Conservation (phyloP, 495 filamentous ascomycete genomes). For the Aspergillus wentii region DNA sequence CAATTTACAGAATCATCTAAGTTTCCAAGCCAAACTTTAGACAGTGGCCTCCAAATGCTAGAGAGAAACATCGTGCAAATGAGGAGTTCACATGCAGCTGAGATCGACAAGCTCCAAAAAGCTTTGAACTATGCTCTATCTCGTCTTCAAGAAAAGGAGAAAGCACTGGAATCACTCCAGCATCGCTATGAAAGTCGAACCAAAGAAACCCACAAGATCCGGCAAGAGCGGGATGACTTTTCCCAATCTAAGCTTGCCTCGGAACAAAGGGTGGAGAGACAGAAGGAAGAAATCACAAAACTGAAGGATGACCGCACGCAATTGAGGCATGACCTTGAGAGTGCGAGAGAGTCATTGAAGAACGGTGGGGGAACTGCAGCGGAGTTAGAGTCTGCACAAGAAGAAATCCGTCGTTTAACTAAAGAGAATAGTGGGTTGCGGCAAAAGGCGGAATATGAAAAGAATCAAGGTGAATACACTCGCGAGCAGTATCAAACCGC, state of each 20-base stretch:
- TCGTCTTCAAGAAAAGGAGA: slow-evolving; percentile 23
- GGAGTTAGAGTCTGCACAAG: slow-evolving; percentile 41
- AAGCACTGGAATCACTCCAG: slow-evolving; percentile 26
- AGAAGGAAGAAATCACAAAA: slow-evolving; percentile 36
- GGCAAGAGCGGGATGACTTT: slow-evolving; percentile 30
- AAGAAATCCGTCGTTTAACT: slow-evolving; percentile 37
- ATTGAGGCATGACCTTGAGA: slow-evolving; percentile 45
- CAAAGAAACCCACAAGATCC: slow-evolving; percentile 30
- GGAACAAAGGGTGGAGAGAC: slow-evolving; percentile 33
- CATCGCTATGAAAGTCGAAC: slow-evolving; percentile 42
- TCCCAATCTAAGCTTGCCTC: slow-evolving; percentile 14
- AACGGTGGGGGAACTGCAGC: slow-evolving; percentile 45
- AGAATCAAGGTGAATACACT: slow-evolving; percentile 53
- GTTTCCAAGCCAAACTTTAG: slow-evolving; percentile 25
- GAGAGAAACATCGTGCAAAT: slow-evolving; percentile 34
- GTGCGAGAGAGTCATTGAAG: slow-evolving; percentile 42
- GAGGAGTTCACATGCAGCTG: slow-evolving; percentile 22
- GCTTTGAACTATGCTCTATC: slow-evolving; percentile 14
- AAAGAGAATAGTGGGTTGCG: slow-evolving; percentile 38
- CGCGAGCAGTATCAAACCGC: slow-evolving; percentile 60
- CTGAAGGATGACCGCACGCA: slow-evolving; percentile 45
- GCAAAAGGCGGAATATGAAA: slow-evolving; percentile 45
- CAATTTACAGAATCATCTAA: slow-evolving; percentile 32
- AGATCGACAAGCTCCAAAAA: slow-evolving; percentile 24
- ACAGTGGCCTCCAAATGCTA: slow-evolving; percentile 24